phyloP scores from a whole-genome alignment of 768 basidiomycete species.

The Pisolithus marmoratus region DNA sequence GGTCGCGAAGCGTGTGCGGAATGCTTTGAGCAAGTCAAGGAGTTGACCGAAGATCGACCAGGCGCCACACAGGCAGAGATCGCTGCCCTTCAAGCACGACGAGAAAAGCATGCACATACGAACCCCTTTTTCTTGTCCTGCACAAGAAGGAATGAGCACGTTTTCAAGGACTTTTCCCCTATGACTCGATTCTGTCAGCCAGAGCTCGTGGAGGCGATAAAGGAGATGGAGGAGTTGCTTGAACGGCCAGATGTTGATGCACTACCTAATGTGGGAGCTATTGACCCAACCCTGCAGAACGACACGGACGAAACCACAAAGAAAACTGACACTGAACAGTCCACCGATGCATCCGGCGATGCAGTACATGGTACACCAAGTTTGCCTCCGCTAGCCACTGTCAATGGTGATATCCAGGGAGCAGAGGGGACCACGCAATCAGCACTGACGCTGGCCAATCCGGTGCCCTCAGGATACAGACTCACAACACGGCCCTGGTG shows the following conservation, averaged over 20 bases:
- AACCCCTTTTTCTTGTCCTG: constrained; percentile 76
- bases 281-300: constrained; percentile 25
- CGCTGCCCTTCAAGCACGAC: constrained; percentile 41
- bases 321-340: constrained; percentile 8
- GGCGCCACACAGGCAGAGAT: constrained; percentile 44
- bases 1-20: constrained; percentile 87
- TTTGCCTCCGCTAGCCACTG: neutral
- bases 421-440: constrained; percentile 5
- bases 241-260: constrained; percentile 26
- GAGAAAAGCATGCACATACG: constrained; percentile 56
- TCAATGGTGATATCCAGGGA: neutral
- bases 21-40: constrained; percentile 67
- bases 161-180: constrained; percentile 63
- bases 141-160: constrained; percentile 66
- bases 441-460: constrained; percentile 2
- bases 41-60: constrained; percentile 51
- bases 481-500: constrained; percentile 9
- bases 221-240: constrained; percentile 60
- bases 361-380: neutral
- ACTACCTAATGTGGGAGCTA: constrained; percentile 16
- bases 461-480: constrained; percentile 1
- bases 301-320: constrained; percentile 1
- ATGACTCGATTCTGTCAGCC: constrained; percentile 67
- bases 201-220: constrained; percentile 62
- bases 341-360: constrained; percentile 6